Evolutionary conservation across 2,329 filamentous ascomycete species (phyloP).

Genomic region (Sordariomycetes sp.): DNA sequence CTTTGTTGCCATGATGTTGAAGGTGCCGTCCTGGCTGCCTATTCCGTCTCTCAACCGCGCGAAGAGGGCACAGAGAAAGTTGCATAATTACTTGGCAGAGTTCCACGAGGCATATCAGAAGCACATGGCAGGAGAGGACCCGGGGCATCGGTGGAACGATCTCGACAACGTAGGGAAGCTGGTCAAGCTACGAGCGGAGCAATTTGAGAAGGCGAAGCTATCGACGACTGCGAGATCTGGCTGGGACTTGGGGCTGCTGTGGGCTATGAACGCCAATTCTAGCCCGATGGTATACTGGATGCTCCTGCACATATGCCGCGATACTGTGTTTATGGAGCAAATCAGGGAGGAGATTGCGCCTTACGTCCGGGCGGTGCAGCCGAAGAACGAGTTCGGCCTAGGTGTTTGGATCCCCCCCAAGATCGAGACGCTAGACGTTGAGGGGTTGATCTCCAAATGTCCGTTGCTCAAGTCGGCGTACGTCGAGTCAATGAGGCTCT

Average conservation of each 20-base stretch:
- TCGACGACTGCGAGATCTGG: constrained; percentile 20
- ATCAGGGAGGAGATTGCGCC: constrained; percentile 28
- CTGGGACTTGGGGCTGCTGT: constrained; percentile 24
- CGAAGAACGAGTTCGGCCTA: constrained; percentile 22
- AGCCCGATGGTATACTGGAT: constrained; percentile 29
- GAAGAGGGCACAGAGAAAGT: constrained; percentile 15
- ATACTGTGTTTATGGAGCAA: constrained; percentile 24
- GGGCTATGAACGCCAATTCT: constrained; percentile 27
- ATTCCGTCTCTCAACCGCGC: constrained; percentile 21
- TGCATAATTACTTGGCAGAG: constrained; percentile 19
- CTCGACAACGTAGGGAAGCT: constrained; percentile 24
- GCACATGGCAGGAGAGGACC: constrained; percentile 18
- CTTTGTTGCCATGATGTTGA: constrained; percentile 19
- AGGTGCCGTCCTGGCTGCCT: constrained; percentile 21
- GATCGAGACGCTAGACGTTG: constrained; percentile 23
- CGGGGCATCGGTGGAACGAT: constrained; percentile 23
- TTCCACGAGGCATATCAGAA: constrained; percentile 25
- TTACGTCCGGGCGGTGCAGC: constrained; percentile 19
- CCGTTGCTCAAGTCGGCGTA: constrained; percentile 28
- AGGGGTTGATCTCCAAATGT: constrained; percentile 23
- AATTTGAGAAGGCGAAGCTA: constrained; percentile 18
- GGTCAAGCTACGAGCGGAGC: constrained; percentile 17
- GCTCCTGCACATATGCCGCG: constrained; percentile 28
- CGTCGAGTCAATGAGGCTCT: constrained; percentile 28
- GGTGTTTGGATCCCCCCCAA: constrained; percentile 24